A percentile compares a stretch with the other conserved stretches of the same genome.
Evolutionary conservation across 345 rosid species (phyloP).

Genomic region (Hypericum androsaemum): DNA sequence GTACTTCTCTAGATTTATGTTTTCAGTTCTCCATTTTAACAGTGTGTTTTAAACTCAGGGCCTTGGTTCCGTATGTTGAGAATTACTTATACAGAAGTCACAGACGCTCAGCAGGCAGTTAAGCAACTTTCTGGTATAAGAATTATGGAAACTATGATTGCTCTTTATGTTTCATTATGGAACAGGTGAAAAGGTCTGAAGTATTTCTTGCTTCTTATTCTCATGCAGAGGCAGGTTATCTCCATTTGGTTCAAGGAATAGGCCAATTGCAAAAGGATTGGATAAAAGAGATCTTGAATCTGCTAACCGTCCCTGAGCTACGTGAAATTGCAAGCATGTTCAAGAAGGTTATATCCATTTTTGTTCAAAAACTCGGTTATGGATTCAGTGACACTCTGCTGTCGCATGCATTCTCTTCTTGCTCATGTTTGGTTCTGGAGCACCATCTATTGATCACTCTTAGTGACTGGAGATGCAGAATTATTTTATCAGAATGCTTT

Average conservation of each 20-base stretch:
- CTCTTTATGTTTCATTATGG: constrained; percentile 3
- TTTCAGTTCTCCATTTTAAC: too few relatives aligned
- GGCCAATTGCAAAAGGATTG: too few relatives aligned
- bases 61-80: constrained; percentile 80
- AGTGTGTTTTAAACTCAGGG: constrained; percentile 31
- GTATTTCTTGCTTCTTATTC: constrained; percentile 10
- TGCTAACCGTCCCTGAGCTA: constrained; percentile 59
- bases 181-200: constrained; percentile 3
- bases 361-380: too few relatives aligned
- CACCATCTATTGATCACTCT: too few relatives aligned
- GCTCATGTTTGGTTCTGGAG: too few relatives aligned
- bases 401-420: too few relatives aligned
- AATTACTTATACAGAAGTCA: constrained; percentile 59
- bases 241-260: too few relatives aligned
- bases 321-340: constrained; percentile 44
- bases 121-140: constrained; percentile 53
- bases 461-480: too few relatives aligned
- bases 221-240: constrained; percentile 45
- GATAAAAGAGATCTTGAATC: constrained; percentile 28
- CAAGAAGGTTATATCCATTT: constrained; percentile 36
- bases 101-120: constrained; percentile 42
- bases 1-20: too few relatives aligned
- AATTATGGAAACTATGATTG: not conserved
- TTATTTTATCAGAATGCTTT: too few relatives aligned
- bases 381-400: too few relatives aligned